Evolutionary conservation across 768 basidiomycete genomes (phyloP).

Genomic region (Suillus alpinus): DNA sequence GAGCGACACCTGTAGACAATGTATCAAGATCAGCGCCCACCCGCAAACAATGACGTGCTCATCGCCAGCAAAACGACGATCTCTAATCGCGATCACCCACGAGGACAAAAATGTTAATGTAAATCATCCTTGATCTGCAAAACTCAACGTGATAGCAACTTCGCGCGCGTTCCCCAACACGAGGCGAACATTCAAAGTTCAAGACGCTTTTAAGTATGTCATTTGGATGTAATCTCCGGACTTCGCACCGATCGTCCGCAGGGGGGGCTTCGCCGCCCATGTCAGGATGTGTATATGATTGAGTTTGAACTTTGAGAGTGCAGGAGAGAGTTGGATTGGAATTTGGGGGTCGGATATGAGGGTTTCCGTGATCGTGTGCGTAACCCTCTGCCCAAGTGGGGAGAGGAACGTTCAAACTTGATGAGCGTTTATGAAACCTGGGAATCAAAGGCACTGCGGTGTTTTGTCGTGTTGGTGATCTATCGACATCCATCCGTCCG

Average conservation of each 20-base stretch:
- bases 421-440: not conserved
- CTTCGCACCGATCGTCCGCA: not conserved
- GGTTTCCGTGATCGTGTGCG: not conserved
- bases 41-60: not conserved
- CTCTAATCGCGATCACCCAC: not conserved
- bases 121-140: not conserved
- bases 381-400: not conserved
- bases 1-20: not conserved
- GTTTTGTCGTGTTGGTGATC: not conserved
- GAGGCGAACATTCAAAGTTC: slow-evolving; percentile 1
- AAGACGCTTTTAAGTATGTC: not conserved
- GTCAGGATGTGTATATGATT: not conserved
- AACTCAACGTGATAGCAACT: not conserved
- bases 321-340: not conserved
- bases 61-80: not conserved
- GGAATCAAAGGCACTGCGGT: not conserved
- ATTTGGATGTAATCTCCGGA: not conserved
- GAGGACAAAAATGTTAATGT: not conserved
- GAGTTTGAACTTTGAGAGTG: not conserved
- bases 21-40: not conserved
- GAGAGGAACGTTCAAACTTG: not conserved
- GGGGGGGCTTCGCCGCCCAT: not conserved
- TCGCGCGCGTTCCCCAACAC: not conserved
- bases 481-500: not conserved
- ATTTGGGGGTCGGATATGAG: not conserved